These are phyloP conservation scores for Saccharomycopsis vini DNA, from an alignment of 805 yeast genomes.

Conservation along the genomic window DNA sequence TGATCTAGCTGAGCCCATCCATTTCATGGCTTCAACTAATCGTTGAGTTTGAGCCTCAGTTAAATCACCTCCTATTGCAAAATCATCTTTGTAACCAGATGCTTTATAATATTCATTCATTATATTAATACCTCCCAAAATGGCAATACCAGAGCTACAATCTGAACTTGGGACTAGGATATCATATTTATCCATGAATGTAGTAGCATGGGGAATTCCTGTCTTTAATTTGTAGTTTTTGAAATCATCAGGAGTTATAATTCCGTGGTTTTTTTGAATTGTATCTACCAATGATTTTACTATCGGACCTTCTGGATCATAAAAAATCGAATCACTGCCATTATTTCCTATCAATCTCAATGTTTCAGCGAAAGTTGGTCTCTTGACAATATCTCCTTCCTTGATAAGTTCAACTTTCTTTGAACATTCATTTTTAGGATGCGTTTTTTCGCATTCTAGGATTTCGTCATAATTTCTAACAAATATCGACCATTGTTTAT, in stretches of 20 bases:
- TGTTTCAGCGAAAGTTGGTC: constrained; percentile 60
- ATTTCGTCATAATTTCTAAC: constrained; percentile 27
- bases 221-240: constrained; percentile 43
- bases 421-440: constrained; percentile 19
- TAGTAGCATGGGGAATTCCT: constrained; percentile 33
- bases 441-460: constrained; percentile 12
- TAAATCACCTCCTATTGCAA: constrained; percentile 35
- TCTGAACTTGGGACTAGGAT: constrained; percentile 53
- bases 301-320: constrained; percentile 73
- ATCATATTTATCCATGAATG: constrained; percentile 31
- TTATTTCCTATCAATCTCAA: constrained; percentile 59
- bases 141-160: constrained; percentile 76
- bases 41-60: constrained; percentile 48
- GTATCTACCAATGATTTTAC: constrained; percentile 49
- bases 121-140: constrained; percentile 65
- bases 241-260: constrained; percentile 59
- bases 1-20: constrained; percentile 85
- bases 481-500: constrained; percentile 50
- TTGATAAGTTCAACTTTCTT: constrained; percentile 28
- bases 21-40: constrained; percentile 80
- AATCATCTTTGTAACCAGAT: constrained; percentile 19
- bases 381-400: constrained; percentile 49
- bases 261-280: constrained; percentile 53
- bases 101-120: constrained; percentile 37
- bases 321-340: constrained; percentile 71